Base-by-base conservation (phyloP, 192 early-diverging fungal genomes). In the Umbelopsis vinacea region DNA sequence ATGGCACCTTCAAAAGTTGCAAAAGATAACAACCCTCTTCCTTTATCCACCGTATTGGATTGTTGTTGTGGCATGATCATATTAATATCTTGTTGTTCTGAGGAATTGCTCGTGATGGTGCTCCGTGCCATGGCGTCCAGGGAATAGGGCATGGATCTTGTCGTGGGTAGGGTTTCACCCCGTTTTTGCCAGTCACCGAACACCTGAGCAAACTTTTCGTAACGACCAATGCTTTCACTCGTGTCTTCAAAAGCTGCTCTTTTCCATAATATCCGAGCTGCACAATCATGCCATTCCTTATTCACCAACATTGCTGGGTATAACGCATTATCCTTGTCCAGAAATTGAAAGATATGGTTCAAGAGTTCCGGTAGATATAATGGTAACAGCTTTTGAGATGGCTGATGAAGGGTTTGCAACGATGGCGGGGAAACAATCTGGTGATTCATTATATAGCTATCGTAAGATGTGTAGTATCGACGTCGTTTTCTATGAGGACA, bases 361-460 rank as follows among this genome's bases (percentile, higher is more conserved):
- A 86, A 55, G 22, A 86, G 81, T 63, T 86, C 84, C 9, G 84
- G 82, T 23, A 86, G 67, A 24, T 80, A 48, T 15, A 80, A 50
- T 40, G 68, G 54, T 19, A 77, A 47, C 57, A 63, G 33, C 15
- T 35, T 29, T 63, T 63, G 57, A 11, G 57, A 63, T 5, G 17
- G 26, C 12, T 63, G 33, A 10, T 14, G 26, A 12, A 63, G 33
- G 24, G 12, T 22, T 19, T 35, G 57, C 11, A 63, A 29, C 33
- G 57, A 37, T 63, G 57, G 26, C 33, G 57, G 29, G 15, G 26
- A 1, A 63, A 63, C 40, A 43, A 43, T 12, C 40, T 43, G 40
- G 19, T 22, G 24, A 11, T 63, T 63, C 57, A 63, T 63, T 19
- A 37, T 37, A 63, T 37, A 26, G 35, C 17, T 63, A 38, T 63